Evolutionary conservation across 2,329 filamentous ascomycete species (phyloP).

Genomic region (Calycina marina): DNA sequence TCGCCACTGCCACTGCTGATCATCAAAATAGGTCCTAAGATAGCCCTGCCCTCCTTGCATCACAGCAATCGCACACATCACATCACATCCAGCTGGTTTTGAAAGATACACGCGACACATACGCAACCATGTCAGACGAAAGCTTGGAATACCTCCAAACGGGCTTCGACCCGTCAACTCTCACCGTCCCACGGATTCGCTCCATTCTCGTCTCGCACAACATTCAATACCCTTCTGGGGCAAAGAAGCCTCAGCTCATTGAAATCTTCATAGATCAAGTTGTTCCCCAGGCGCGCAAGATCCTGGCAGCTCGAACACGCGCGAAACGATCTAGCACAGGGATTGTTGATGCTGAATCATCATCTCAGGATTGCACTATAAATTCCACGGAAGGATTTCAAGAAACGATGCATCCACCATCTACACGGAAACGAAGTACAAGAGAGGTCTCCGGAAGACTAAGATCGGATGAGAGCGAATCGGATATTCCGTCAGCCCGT

Average conservation of each 20-base stretch:
- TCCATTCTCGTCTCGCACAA: slow-evolving; percentile 85
- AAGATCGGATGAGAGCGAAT: slow-evolving; percentile 14
- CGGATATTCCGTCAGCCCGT: slow-evolving; percentile 2
- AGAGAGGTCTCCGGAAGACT: slow-evolving; percentile 38
- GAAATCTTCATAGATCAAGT: slow-evolving; percentile 71
- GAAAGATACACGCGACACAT: too few species aligned
- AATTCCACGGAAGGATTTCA: slow-evolving; percentile 33
- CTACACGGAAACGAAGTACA: slow-evolving; percentile 38
- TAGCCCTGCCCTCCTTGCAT: too few species aligned
- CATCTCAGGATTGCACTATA: slow-evolving; percentile 39
- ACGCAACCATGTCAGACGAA: slow-evolving; percentile 27
- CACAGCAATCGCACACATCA: too few species aligned
- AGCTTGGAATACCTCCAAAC: slow-evolving; percentile 67
- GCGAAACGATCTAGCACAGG: slow-evolving; percentile 80
- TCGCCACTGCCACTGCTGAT: slow-evolving; percentile 1
- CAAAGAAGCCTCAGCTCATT: slow-evolving; percentile 83
- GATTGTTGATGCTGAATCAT: slow-evolving; percentile 54
- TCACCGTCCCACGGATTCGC: slow-evolving; percentile 79
- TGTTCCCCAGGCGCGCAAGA: slow-evolving; percentile 60
- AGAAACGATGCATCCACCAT: slow-evolving; percentile 33
- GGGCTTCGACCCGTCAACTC: slow-evolving; percentile 67
- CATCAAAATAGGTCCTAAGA: slow-evolving; percentile 12
- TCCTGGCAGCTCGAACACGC: slow-evolving; percentile 59
- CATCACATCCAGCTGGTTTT: too few species aligned
- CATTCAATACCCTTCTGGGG: slow-evolving; percentile 69